Conservation (phyloP, 2,329 filamentous ascomycete genomes). For the Penicillium sp. region DNA sequence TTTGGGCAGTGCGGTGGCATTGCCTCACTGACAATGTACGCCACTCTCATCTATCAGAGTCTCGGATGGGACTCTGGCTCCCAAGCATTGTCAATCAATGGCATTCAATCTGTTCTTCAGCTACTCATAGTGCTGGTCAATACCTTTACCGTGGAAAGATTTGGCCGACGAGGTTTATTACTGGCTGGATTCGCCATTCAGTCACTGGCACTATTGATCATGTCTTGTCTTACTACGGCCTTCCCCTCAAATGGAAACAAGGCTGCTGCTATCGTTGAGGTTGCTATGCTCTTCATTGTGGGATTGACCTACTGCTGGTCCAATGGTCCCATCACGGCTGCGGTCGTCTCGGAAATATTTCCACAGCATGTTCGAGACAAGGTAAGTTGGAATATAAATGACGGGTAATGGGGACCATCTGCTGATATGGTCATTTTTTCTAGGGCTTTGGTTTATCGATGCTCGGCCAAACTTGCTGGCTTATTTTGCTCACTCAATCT, state of each 20-base stretch:
- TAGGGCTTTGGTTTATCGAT: constrained; percentile 15
- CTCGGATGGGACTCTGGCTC: constrained; percentile 37
- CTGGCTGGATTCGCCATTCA: constrained; percentile 39
- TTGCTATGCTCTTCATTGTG: constrained; percentile 44
- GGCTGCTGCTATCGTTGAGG: constrained; percentile 38
- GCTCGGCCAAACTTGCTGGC: constrained; percentile 37
- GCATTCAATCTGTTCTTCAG: constrained; percentile 38
- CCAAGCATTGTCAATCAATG: constrained; percentile 39
- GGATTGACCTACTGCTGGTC: constrained; percentile 43
- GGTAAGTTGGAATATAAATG: neutral
- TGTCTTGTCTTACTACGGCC: constrained; percentile 37
- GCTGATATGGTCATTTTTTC: neutral
- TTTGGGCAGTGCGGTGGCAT: constrained; percentile 23
- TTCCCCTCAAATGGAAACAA: constrained; percentile 34
- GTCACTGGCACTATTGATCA: constrained; percentile 34
- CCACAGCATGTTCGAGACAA: constrained; percentile 42
- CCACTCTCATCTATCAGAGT: constrained; percentile 38
- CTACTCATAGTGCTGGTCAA: constrained; percentile 40
- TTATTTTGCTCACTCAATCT: constrained; percentile 39
- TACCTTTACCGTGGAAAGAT: constrained; percentile 39
- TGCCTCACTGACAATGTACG: constrained; percentile 38
- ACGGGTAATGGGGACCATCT: neutral
- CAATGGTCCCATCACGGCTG: constrained; percentile 39
- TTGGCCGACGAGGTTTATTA: constrained; percentile 34
- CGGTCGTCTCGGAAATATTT: constrained; percentile 40